A percentile compares a stretch with the other conserved stretches of the same genome.
These are phyloP conservation scores for Capronia coronata DNA, from an alignment of 2,329 filamentous ascomycete species.

Conservation along the genomic window DNA sequence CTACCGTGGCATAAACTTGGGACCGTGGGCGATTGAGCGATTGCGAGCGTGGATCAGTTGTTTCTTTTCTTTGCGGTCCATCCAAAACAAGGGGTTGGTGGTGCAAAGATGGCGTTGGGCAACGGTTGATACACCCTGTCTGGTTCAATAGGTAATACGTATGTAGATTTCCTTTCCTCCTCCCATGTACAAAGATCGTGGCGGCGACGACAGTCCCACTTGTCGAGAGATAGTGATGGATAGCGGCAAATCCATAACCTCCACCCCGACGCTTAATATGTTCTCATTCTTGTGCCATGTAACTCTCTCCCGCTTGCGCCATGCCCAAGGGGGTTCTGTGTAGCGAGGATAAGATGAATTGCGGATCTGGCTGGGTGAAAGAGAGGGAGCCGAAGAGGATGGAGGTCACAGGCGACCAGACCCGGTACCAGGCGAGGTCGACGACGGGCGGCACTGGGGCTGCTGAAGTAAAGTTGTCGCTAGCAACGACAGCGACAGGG, in stretches of 20 bases:
- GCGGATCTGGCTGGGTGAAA: neutral
- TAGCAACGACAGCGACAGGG: neutral
- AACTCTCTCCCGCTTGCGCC: neutral
- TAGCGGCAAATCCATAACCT: slow-evolving; percentile 17
- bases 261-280: neutral
- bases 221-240: slow-evolving; percentile 18
- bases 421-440: neutral
- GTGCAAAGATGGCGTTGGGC: slow-evolving; percentile 5
- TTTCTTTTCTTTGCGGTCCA: slow-evolving; percentile 3
- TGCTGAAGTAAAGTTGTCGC: neutral
- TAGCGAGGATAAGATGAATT: neutral
- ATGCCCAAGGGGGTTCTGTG: neutral
- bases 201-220: slow-evolving; percentile 1
- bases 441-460: neutral
- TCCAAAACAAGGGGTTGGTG: neutral
- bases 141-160: no score
- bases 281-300: neutral
- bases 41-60: neutral
- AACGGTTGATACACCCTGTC: neutral
- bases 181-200: slow-evolving; percentile 9
- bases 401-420: neutral
- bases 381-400: neutral
- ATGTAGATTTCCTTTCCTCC: slow-evolving; percentile 19
- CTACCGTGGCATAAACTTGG: slow-evolving; percentile 21
- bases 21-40: slow-evolving; percentile 2